Evolutionary conservation across 179 eudicot species (phyloP).

Genomic region (Silene noctiflora): DNA sequence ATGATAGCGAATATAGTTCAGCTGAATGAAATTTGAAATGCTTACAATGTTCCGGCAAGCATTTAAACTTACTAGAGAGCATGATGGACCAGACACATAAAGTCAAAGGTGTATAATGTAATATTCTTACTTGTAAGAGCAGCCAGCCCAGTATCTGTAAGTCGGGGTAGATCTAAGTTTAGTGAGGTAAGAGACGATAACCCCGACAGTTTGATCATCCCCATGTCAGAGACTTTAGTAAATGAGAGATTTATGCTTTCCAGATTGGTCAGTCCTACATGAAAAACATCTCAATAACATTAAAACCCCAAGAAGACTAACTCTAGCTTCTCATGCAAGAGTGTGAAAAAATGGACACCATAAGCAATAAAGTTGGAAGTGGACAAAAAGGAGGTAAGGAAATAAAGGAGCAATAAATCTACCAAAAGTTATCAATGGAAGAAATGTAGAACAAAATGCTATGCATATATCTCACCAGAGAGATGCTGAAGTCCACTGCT

Average conservation of each 20-base stretch:
- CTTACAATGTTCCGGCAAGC: too few relatives aligned
- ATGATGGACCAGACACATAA: not conserved
- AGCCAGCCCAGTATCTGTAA: slow-evolving; percentile 68
- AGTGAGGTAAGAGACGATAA: slow-evolving; percentile 63
- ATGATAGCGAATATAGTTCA: not conserved
- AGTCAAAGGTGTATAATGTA: not conserved
- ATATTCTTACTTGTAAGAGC: slow-evolving; percentile 57
- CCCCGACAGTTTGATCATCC: slow-evolving; percentile 55
- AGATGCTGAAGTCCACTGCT: slow-evolving; percentile 67
- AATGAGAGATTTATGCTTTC: slow-evolving; percentile 79
- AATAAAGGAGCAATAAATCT: not conserved
- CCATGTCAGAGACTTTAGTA: slow-evolving; percentile 56
- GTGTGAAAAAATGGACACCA: too few relatives aligned
- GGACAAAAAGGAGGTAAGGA: not conserved
- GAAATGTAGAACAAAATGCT: slow-evolving; percentile 2
- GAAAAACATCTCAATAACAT: not conserved
- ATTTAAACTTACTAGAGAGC: too few relatives aligned
- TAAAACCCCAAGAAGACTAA: not conserved
- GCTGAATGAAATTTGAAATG: not conserved
- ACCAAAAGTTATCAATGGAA: not conserved
- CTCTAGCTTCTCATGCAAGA: not conserved
- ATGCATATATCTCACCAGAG: slow-evolving; percentile 44
- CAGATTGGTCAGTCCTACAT: slow-evolving; percentile 53
- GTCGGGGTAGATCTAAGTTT: slow-evolving; percentile 61
- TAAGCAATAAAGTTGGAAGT: too few relatives aligned